Percentiles rank a stretch among this genome's conserved stretches.
Evolutionary conservation across 768 basidiomycete genomes (phyloP).

Genomic region (Panus rudis): DNA sequence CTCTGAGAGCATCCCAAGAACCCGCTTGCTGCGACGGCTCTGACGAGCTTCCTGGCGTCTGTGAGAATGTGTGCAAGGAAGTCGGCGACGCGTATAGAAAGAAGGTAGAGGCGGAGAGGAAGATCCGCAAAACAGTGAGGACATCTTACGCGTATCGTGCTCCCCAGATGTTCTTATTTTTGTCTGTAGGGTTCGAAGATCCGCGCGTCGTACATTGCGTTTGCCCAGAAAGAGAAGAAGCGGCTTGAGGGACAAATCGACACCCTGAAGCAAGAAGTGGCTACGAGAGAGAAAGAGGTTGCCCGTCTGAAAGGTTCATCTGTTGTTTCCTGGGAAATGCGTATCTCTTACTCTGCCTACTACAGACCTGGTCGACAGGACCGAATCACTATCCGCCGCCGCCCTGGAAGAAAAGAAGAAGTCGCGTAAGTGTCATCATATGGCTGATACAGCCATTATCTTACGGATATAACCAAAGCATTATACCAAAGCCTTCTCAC

Average conservation of each 20-base stretch:
- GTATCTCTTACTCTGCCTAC: not conserved
- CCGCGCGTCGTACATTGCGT: conserved; percentile 78
- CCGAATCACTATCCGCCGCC: conserved; percentile 72
- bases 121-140: conserved; percentile 73
- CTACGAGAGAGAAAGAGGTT: conserved; percentile 60
- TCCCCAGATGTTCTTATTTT: no score
- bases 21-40: conserved; percentile 93
- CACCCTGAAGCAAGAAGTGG: conserved; percentile 52
- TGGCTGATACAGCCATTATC: not conserved
- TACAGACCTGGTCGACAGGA: conserved; percentile 68
- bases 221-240: conserved; percentile 84
- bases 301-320: conserved; percentile 59
- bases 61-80: conserved; percentile 69
- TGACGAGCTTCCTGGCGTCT: conserved; percentile 79
- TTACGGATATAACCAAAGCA: conserved; percentile 39
- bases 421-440: conserved; percentile 56
- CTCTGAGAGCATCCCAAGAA: conserved; percentile 42
- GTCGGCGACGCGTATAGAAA: conserved; percentile 65
- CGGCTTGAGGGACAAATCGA: conserved; percentile 62
- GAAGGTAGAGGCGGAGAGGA: conserved; percentile 64
- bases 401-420: conserved; percentile 79
- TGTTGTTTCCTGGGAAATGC: not conserved
- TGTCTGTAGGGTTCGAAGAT: conserved; percentile 89
- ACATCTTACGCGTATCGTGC: no score
- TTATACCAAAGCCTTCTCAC: conserved; percentile 68